Evolutionary conservation across 768 basidiomycete genomes (phyloP), one percentile per base, ranked within the genome.

Genomic region (Boletellus ananiceps): DNA sequence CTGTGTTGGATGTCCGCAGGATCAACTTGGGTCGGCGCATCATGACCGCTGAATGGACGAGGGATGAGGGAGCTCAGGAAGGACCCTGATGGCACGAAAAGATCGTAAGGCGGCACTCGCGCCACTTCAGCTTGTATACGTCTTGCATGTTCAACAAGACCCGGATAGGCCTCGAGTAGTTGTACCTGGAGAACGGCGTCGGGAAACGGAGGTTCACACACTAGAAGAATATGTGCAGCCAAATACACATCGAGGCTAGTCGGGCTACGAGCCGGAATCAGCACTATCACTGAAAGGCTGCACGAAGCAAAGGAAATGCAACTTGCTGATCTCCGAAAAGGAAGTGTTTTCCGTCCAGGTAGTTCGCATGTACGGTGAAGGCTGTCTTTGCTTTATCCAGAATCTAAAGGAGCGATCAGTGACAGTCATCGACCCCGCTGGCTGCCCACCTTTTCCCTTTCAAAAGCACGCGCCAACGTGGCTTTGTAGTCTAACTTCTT

Each of bases 161-260:
- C 61, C 0, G 84, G 77, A 60, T 82, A 88, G 4, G 77, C 74
- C 6, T 78, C 76, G 2, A 58, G 59, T 8, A 89, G 61, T 3
- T 86, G 73, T 52, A 73, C 70, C 58, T 77, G 73, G 8, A 91
- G 53, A 14, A 81, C 62, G 3, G 79, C 67, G 55, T 88, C 81
- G 1, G 85, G 82, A 48, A 82, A 83, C 33, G 80, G 76, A 5
- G 83, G 77, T 39, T 76, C 66, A 4, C 74, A 52, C 4, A 90
- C 67, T 29, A 88, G 70, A 29, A 88, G 73, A 23, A 84, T 70
- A 53, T 88, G 84, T 6, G 87, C 78, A 15, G 88, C 84, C 16
- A 90, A 67, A 33, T 80, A 61, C 19, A 85, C 62, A 52, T 92
- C 89, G 15, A 89, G 64, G 5, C 76, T 74, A 1, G 84, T 80